Evolutionary conservation across 139 green algal genomes (phyloP), one percentile per base, ranked within the genome.

Genomic region (Ettlia oleoabundans): DNA sequence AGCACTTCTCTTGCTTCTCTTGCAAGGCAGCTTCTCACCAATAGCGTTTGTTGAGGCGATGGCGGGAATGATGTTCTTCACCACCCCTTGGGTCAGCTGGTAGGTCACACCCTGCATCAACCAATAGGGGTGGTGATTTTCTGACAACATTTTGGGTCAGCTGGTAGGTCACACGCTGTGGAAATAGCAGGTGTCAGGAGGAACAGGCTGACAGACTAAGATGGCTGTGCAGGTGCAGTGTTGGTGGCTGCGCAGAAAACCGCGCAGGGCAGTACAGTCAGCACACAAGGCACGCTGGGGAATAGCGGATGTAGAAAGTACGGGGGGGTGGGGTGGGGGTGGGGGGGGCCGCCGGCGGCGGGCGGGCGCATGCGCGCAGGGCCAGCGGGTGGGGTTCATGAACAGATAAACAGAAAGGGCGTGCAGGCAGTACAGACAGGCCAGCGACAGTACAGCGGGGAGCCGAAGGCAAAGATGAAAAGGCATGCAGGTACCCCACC

Each of bases 51-150:
- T 98, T 64, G 96, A 99, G 1, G 97, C 94, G 51, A 99, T 99
- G 75, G 97, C 97, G 1, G 97, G 97, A 67, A 99, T 98, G 92
- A 99, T 99, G 88, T 99, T 99, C 86, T 99, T 99, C 13, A 98
- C 94, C 32, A 99, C 97, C 4, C 97, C 97, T 81, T 96, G 78
- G 0, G 93, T 97, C 76, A 97, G 84, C 88, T 97, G 93, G 83
- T 88, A 94, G 0, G 93, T 97, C 66, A 98, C 91, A 1, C 94
- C 94, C 91, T 96, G 89, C 78, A 84, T 3, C 30, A 41, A 30
- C n/a, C 94, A 43, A 99, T 99, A 73, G 97, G 96, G 1, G 97
- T 97, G 70, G 99, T 98, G 92, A 99, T 99, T 88, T 99, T 99
- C 86, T 99, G 99, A 98, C 94, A n/a, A 99, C 97, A 5, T 97